These are phyloP conservation scores for Echria macrotheca DNA, from an alignment of 495 filamentous ascomycete species.

Conservation along the genomic window DNA sequence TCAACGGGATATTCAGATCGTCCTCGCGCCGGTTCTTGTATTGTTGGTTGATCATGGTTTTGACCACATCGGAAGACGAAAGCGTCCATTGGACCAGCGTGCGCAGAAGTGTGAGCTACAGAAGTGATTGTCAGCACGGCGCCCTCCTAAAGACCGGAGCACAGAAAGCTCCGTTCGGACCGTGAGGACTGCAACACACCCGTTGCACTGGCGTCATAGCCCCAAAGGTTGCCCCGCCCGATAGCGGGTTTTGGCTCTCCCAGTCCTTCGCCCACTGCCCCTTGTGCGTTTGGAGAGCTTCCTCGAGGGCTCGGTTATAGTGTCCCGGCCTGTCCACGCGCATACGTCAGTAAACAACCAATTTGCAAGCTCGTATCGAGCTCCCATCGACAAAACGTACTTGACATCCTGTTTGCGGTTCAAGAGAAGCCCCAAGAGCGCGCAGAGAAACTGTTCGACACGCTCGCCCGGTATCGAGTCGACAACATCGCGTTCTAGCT, in stretches of 20 bases:
- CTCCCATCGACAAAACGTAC: constrained; percentile 49
- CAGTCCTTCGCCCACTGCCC: constrained; percentile 86
- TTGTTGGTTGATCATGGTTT: constrained; percentile 71
- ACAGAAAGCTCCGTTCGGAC: neutral
- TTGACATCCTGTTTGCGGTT: constrained; percentile 98
- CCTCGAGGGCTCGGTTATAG: constrained; percentile 87
- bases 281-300: constrained; percentile 80
- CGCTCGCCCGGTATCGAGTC: constrained; percentile 74
- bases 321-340: constrained; percentile 60
- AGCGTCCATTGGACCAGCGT: constrained; percentile 84
- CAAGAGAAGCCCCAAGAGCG: constrained; percentile 76
- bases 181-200: constrained; percentile 56
- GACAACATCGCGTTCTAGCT: constrained; percentile 80
- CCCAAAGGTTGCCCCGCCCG: constrained; percentile 70
- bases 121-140: neutral
- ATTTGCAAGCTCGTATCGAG: neutral
- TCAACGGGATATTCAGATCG: constrained; percentile 87
- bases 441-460: constrained; percentile 83
- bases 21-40: constrained; percentile 93
- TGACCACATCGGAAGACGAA: constrained; percentile 80
- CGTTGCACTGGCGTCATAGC: constrained; percentile 73
- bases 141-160: neutral
- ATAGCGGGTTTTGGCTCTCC: constrained; percentile 78
- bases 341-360: constrained; percentile 8
- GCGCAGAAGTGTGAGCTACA: constrained; percentile 73